Conservation (phyloP, 441 rosid genomes). For the Euphorbia schlechtendalii region DNA sequence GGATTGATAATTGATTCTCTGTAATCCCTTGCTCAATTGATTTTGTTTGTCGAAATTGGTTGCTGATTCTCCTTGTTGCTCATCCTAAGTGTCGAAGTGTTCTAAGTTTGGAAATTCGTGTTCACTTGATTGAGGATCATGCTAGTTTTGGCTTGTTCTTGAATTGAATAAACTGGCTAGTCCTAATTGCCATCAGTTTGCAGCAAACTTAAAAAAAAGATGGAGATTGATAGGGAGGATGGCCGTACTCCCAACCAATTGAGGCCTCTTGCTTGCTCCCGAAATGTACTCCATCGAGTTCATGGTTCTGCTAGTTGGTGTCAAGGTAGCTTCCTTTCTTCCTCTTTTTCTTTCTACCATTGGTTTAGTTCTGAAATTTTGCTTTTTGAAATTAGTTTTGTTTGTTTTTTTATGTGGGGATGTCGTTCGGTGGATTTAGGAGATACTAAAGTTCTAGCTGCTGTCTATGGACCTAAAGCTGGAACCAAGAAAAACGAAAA, state of each 20-base stretch:
- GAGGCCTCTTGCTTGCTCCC: conserved; percentile 73
- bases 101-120: no score
- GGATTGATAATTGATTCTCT: no score
- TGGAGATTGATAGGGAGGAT: conserved; percentile 69
- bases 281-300: conserved; percentile 73
- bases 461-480: conserved; percentile 89
- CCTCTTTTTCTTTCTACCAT: background rate
- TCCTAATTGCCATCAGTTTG: background rate
- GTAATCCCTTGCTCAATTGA: no score
- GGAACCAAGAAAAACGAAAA: conserved; percentile 87
- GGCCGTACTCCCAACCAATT: conserved; percentile 66
- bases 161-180: background rate
- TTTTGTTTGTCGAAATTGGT: no score
- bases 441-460: conserved; percentile 78
- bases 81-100: no score
- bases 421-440: conserved; percentile 32
- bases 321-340: conserved; percentile 26
- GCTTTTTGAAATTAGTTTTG: no score
- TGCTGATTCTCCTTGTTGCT: no score
- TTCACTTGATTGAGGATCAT: background rate
- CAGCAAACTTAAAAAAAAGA: conserved; percentile 4
- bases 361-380: background rate
- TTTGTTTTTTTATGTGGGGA: no score
- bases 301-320: conserved; percentile 97
- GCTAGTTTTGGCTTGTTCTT: background rate